Conservation (phyloP, 345 rosid species). For the Hibiscus syriacus region DNA sequence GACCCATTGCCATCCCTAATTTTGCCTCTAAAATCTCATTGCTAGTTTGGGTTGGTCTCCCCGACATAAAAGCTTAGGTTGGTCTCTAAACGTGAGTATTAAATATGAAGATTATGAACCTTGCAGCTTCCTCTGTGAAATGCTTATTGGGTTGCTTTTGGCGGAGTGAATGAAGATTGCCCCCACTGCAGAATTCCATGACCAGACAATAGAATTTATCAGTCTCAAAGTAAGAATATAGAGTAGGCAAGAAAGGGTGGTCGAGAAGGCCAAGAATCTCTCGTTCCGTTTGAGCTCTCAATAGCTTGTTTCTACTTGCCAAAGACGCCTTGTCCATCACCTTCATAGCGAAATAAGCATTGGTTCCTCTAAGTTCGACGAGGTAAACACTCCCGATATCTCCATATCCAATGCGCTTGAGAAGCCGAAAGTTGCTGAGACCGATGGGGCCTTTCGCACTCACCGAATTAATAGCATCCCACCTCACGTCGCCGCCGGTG, state of each 20-base stretch:
- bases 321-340: slow-evolving; percentile 15
- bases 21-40: too few species aligned
- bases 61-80: too few species aligned
- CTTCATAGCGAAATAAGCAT: slow-evolving; percentile 10
- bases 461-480: slow-evolving; percentile 5
- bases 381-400: slow-evolving; percentile 35
- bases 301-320: slow-evolving; percentile 12
- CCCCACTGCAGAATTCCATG: slow-evolving; percentile 77
- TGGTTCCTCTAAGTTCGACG: slow-evolving; percentile 32
- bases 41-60: too few species aligned
- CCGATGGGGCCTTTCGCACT: background rate
- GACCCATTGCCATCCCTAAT: too few species aligned
- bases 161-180: slow-evolving; percentile 70
- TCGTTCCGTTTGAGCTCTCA: slow-evolving; percentile 14
- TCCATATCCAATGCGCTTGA: slow-evolving; percentile 12
- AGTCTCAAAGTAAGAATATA: slow-evolving; percentile 51
- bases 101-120: slow-evolving; percentile 23
- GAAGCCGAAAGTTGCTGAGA: background rate
- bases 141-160: slow-evolving; percentile 63
- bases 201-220: slow-evolving; percentile 61
- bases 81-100: too few species aligned
- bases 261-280: slow-evolving; percentile 18
- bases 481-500: background rate
- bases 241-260: slow-evolving; percentile 16
- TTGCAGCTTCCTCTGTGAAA: slow-evolving; percentile 64